Evolutionary conservation across 371 early-diverging fungal species (phyloP), one percentile per base, ranked within the genome.

Genomic region (Coemansia sp.): DNA sequence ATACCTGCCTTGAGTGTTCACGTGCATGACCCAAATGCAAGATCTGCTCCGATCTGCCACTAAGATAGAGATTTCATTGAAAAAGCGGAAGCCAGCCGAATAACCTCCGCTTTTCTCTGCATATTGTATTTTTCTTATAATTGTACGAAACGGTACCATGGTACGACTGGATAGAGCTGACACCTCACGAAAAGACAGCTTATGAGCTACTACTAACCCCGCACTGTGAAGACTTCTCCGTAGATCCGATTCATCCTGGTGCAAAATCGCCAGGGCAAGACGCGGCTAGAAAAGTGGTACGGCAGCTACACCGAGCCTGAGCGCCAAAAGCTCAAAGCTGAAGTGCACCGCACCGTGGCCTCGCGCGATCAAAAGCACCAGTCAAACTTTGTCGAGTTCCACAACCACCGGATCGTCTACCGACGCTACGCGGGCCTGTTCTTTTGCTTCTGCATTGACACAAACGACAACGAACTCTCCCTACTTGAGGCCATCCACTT

Each of bases 201-300:
- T 29, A 29, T 29, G 29, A 29, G 29, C 29, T 29, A 29, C 29
- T 29, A 29, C 29, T 29, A 29, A 29, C 29, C 29, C 29, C 29
- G 29, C 29, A 29, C 29, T 29, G 1, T 37, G 37, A 37, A 37
- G 8, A 37, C 37, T 8, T 37, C 4, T 9, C 11, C 2, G 32
- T 67, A 64, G 95, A 93, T 95, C 68, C 87, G 96, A 29, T 98
- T 95, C 77, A 96, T 98, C 56, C 83, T 98, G 12, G 97, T 98
- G 16, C 97, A 97, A 71, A 98, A 98, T 80, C 86, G 96, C 9
- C 97, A 98, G 72, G 98, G 98, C 44, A 98, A 98, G 81, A 97
- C 97, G 5, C 82, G 98, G 67, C 83, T 98, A 43, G 87, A 92
- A 36, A 97, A 96, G 77, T 98, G 97, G 96, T 98, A 96, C 82